A percentile compares a stretch with the other conserved stretches of the same genome.
Conservation (phyloP, 2,329 filamentous ascomycete genomes). For the Graphium sp. region DNA sequence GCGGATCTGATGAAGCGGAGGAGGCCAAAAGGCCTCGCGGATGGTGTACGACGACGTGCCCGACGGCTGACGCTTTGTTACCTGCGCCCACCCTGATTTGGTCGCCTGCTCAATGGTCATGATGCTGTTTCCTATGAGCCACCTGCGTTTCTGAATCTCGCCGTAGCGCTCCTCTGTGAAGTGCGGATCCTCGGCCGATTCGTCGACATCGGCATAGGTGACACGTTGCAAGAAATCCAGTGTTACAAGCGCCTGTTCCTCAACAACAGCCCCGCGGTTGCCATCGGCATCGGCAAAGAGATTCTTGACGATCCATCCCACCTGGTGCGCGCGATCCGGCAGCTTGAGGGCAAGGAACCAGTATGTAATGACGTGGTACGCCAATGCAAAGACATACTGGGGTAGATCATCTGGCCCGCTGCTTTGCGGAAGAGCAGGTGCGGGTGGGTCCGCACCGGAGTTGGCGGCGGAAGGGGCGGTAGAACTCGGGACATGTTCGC, state of each 20-base stretch:
- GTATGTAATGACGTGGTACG: constrained; percentile 89
- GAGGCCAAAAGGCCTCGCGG: constrained; percentile 40
- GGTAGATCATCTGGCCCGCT: constrained; percentile 53
- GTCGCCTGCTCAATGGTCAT: constrained; percentile 58
- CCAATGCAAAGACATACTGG: constrained; percentile 84
- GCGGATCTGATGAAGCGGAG: constrained; percentile 36
- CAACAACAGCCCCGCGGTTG: constrained; percentile 48
- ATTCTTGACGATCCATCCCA: constrained; percentile 79
- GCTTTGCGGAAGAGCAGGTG: constrained; percentile 6
- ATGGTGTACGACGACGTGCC: constrained; percentile 43
- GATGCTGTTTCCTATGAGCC: constrained; percentile 59
- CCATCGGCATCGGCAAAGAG: constrained; percentile 67
- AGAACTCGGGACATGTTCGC: too few species aligned
- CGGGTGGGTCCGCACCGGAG: constrained; percentile 7
- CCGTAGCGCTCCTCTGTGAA: constrained; percentile 51
- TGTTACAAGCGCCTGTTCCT: constrained; percentile 87
- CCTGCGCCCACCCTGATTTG: constrained; percentile 48
- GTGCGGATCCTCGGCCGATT: constrained; percentile 49
- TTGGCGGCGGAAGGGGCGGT: not conserved
- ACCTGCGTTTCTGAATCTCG: constrained; percentile 48
- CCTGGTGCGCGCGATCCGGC: constrained; percentile 65
- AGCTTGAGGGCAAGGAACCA: constrained; percentile 90
- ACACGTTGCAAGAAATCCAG: constrained; percentile 90
- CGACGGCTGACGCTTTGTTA: constrained; percentile 57
- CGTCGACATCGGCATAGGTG: constrained; percentile 70